These are phyloP conservation scores for Fusarium sp. DNA, from an alignment of 2,329 filamentous ascomycete species.

Conservation along the genomic window DNA sequence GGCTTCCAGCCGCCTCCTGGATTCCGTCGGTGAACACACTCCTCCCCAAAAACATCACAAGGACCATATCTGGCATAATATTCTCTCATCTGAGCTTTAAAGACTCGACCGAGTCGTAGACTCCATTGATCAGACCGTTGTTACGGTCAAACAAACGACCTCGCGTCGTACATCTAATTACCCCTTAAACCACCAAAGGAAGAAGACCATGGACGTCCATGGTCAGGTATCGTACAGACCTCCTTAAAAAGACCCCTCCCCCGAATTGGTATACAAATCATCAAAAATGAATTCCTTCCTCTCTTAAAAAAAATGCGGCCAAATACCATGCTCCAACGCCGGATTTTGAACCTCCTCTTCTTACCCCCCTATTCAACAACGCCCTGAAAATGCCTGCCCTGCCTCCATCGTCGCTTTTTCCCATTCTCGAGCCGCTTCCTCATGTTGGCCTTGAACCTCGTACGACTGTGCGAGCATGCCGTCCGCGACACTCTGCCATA, in stretches of 20 bases:
- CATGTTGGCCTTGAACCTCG: conserved; percentile 75
- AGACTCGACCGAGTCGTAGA: conserved; percentile 25
- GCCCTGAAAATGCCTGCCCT: conserved; percentile 55
- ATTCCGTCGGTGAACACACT: conserved; percentile 50
- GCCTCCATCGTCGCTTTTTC: conserved; percentile 57
- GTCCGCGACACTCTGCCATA: conserved; percentile 85
- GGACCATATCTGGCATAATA: conserved; percentile 14
- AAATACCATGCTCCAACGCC: conserved; percentile 42
- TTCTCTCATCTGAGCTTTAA: conserved; percentile 25
- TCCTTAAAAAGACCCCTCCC: conserved; percentile 14
- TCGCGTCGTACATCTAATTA: conserved; percentile 35
- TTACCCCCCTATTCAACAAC: conserved; percentile 33
- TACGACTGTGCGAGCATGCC: conserved; percentile 82
- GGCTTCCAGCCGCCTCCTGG: conserved; percentile 61
- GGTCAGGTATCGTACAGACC: conserved; percentile 39
- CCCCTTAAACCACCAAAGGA: conserved; percentile 22
- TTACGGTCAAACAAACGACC: conserved; percentile 27
- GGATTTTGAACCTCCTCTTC: conserved; percentile 30
- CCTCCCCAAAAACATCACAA: conserved; percentile 20
- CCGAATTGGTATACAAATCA: conserved; percentile 44
- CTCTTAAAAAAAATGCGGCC: conserved; percentile 33
- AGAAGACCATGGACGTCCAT: conserved; percentile 35
- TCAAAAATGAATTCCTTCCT: conserved; percentile 37
- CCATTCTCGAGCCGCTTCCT: conserved; percentile 55
- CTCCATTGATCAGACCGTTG: conserved; percentile 27